Conservation (phyloP, 176 grass and related monocot species). For the Ensete ventricosum region DNA sequence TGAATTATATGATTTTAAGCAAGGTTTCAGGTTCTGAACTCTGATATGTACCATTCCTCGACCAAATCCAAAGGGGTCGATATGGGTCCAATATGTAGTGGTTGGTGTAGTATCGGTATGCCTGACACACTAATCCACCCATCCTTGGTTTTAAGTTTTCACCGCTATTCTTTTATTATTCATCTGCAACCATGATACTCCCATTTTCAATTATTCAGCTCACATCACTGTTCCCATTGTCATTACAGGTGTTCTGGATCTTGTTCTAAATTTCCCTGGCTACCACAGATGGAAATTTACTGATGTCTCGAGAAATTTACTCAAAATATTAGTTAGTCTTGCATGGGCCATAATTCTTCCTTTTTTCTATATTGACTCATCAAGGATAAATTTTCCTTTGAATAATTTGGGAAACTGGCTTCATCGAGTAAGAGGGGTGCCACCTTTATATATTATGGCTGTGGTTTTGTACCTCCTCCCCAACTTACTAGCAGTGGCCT, state of each 20-base stretch:
- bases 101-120: too few relatives aligned
- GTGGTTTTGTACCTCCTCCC: constrained; percentile 74
- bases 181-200: neutral
- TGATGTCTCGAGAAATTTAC: constrained; percentile 56
- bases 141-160: too few relatives aligned
- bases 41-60: too few relatives aligned
- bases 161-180: neutral
- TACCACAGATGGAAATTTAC: constrained; percentile 67
- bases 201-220: neutral
- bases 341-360: constrained; percentile 81
- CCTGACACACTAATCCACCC: too few relatives aligned
- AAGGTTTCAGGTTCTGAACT: too few relatives aligned
- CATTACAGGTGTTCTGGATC: constrained; percentile 70
- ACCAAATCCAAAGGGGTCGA: too few relatives aligned
- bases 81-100: too few relatives aligned
- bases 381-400: constrained; percentile 47
- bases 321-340: constrained; percentile 69
- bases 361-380: constrained; percentile 61
- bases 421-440: constrained; percentile 61
- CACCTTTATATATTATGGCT: constrained; percentile 69
- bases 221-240: neutral
- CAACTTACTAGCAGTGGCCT: constrained; percentile 48
- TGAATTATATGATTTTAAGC: too few relatives aligned
- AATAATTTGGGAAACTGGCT: constrained; percentile 39
- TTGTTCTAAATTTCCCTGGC: constrained; percentile 88